These are phyloP conservation scores for Plasmodium cynomolgi DNA, from an alignment of 169 alveolate genomes.

Conservation along the genomic window DNA sequence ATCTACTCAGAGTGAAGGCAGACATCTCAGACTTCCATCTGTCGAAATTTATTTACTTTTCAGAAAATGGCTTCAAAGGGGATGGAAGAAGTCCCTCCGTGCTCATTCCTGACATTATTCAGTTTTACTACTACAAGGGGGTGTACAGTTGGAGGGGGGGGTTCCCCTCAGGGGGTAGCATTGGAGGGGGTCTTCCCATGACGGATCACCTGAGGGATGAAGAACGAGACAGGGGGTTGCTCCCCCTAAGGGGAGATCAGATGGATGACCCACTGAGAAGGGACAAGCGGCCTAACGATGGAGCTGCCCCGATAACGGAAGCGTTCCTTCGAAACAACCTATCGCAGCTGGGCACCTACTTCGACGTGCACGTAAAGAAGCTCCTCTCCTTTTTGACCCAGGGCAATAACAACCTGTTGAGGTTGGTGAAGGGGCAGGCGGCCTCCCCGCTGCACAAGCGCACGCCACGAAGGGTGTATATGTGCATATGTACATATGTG, in stretches of 20 bases:
- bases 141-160: not conserved
- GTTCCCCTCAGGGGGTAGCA: not conserved
- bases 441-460: not conserved
- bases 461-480: not conserved
- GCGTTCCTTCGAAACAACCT: not conserved
- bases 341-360: not conserved
- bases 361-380: slow-evolving; percentile 32
- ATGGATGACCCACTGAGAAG: not conserved
- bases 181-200: too few relatives aligned
- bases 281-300: not conserved
- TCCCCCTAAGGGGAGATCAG: not conserved
- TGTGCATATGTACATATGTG: not conserved
- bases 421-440: not conserved
- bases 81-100: not conserved
- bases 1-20: slow-evolving; percentile 33
- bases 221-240: not conserved
- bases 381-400: slow-evolving; percentile 23
- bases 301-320: not conserved
- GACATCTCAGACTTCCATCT: slow-evolving; percentile 38
- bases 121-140: slow-evolving; percentile 38
- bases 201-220: not conserved
- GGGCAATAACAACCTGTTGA: slow-evolving; percentile 40
- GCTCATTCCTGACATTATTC: slow-evolving; percentile 26
- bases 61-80: not conserved
- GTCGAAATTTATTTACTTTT: not conserved